phyloP scores from a whole-genome alignment of 1,284 basidiomycete species.

The Butyriboletus appendiculatus region DNA sequence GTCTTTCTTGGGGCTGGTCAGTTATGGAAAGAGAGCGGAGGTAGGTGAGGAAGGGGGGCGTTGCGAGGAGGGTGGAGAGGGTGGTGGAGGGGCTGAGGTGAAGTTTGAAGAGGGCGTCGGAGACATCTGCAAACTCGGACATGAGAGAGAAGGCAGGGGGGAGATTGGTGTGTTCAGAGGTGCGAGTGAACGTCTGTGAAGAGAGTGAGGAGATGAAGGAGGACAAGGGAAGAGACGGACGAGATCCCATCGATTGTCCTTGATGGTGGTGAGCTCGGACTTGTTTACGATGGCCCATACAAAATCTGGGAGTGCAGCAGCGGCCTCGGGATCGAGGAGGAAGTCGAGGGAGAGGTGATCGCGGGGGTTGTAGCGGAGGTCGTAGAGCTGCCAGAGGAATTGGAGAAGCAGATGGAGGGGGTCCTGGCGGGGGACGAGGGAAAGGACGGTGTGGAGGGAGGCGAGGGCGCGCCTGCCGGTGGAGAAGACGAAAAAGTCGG shows the following conservation, averaged over 20 bases:
- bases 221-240: constrained; percentile 48
- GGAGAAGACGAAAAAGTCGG: constrained; percentile 82
- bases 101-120: constrained; percentile 76
- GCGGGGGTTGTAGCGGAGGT: constrained; percentile 69
- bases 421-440: constrained; percentile 83
- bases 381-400: constrained; percentile 60
- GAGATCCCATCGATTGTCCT: constrained; percentile 81
- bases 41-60: constrained; percentile 68
- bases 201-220: not conserved
- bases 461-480: constrained; percentile 79
- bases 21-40: constrained; percentile 81
- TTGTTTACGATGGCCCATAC: constrained; percentile 86
- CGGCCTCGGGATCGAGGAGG: constrained; percentile 58
- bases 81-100: constrained; percentile 45
- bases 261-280: constrained; percentile 68
- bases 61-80: constrained; percentile 58
- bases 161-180: constrained; percentile 64
- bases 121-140: constrained; percentile 83
- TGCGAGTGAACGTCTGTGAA: constrained; percentile 75
- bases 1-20: constrained; percentile 78
- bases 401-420: constrained; percentile 66
- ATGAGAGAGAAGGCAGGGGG: constrained; percentile 66
- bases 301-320: constrained; percentile 59
- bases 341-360: constrained; percentile 79
- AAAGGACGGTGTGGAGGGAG: constrained; percentile 78